These are phyloP conservation scores for Pseudogymnoascus sp. DNA, from an alignment of 2,329 filamentous ascomycete species.

Conservation along the genomic window DNA sequence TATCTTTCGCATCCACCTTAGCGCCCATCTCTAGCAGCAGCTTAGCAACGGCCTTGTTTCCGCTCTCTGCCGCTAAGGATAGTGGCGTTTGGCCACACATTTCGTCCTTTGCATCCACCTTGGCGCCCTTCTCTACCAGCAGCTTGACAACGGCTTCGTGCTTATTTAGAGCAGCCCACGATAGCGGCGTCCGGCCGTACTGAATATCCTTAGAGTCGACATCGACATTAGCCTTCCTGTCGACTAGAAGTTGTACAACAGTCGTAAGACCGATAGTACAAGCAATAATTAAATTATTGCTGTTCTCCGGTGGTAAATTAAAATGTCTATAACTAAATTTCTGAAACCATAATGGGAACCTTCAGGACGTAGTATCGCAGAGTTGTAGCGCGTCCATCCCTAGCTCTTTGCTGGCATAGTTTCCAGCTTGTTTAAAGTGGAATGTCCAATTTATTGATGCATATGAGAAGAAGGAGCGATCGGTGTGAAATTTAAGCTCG, in stretches of 20 bases:
- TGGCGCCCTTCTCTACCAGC: not conserved
- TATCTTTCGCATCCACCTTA: not conserved
- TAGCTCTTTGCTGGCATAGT: not conserved
- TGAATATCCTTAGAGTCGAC: not conserved
- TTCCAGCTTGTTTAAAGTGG: not conserved
- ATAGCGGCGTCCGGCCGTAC: not conserved
- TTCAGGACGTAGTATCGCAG: not conserved
- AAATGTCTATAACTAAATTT: not conserved
- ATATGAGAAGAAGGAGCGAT: not conserved
- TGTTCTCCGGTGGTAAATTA: not conserved
- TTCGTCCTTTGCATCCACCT: not conserved
- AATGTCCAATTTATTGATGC: not conserved
- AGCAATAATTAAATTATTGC: not conserved
- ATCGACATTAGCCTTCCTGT: not conserved
- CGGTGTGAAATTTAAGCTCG: too few species aligned
- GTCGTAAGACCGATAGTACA: not conserved
- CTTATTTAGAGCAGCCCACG: not conserved
- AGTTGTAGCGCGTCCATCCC: not conserved
- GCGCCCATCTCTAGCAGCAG: not conserved
- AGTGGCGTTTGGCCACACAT: not conserved
- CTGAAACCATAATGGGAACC: not conserved
- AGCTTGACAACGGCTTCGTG: not conserved
- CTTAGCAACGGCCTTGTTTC: not conserved
- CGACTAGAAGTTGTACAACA: not conserved
- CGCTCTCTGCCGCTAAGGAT: not conserved